Conservation (phyloP, 208 protist species). For the Leptomonas seymouri region DNA sequence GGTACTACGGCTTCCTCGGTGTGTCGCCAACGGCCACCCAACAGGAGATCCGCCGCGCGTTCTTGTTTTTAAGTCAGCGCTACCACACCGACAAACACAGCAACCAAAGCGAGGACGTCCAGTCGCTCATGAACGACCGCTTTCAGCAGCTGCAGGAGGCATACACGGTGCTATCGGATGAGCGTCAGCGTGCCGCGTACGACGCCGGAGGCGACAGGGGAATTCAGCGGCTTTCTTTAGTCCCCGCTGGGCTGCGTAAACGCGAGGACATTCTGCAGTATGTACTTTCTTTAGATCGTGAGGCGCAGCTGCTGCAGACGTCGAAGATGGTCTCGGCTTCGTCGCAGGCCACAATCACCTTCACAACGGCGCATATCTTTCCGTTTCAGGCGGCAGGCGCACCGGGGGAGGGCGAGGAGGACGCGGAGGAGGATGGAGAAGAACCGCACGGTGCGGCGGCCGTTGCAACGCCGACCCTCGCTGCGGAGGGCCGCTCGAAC, state of each 20-base stretch:
- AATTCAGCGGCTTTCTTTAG: constrained; percentile 53
- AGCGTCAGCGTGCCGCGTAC: constrained; percentile 76
- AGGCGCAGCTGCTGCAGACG: constrained; percentile 55
- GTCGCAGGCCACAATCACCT: constrained; percentile 51
- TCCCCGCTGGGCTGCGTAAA: constrained; percentile 44
- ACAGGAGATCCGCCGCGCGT: constrained; percentile 74
- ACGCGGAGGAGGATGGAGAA: background rate
- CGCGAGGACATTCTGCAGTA: constrained; percentile 62
- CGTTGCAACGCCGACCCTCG: background rate
- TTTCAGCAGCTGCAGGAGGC: constrained; percentile 84
- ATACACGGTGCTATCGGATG: constrained; percentile 79
- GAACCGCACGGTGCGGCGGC: background rate
- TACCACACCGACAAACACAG: constrained; percentile 91
- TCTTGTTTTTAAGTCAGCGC: constrained; percentile 73
- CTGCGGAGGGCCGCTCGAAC: background rate
- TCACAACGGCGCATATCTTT: constrained; percentile 62
- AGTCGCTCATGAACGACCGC: constrained; percentile 74
- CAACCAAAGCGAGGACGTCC: constrained; percentile 36
- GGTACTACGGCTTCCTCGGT: constrained; percentile 82
- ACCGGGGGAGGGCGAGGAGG: background rate
- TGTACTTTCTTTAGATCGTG: constrained; percentile 63
- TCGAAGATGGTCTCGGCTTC: constrained; percentile 63
- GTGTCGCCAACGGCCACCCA: constrained; percentile 51
- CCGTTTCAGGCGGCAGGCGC: constrained; percentile 4
- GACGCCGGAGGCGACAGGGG: constrained; percentile 62